Percentiles rank a stretch among this genome's conserved stretches.
phyloP scores from a whole-genome alignment of 2,329 filamentous ascomycete species.

The Capronia coronata region DNA sequence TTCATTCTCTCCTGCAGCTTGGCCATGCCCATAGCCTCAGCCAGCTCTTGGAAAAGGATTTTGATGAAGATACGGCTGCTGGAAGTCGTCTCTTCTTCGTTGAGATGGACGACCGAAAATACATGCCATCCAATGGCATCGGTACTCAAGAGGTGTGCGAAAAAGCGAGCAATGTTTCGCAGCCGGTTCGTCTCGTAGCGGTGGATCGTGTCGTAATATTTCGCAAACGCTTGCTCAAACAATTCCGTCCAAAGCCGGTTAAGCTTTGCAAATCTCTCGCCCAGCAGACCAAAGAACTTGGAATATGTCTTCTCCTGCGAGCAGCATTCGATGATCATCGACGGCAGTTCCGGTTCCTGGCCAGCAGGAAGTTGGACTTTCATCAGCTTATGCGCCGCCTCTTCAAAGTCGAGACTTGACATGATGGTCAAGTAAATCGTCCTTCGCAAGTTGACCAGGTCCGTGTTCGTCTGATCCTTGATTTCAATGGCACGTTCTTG shows the following conservation, averaged over 20 bases:
- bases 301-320: constrained; percentile 95
- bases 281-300: constrained; percentile 93
- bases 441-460: constrained; percentile 84
- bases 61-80: constrained; percentile 98
- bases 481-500: constrained; percentile 85
- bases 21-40: constrained; percentile 76
- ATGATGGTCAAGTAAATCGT: constrained; percentile 98
- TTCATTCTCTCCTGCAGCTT: constrained; percentile 69
- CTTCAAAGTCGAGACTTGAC: constrained; percentile 92
- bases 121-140: constrained; percentile 92
- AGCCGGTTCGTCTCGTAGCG: constrained; percentile 93
- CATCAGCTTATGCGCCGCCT: constrained; percentile 95
- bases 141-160: constrained; percentile 80
- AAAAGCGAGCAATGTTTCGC: constrained; percentile 90
- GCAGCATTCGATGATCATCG: constrained; percentile 96
- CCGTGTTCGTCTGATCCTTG: constrained; percentile 94
- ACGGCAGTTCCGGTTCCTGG: constrained; percentile 81
- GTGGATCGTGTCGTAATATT: constrained; percentile 97
- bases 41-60: constrained; percentile 88
- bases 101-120: constrained; percentile 75
- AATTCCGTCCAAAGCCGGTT: constrained; percentile 91
- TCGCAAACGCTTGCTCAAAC: constrained; percentile 81
- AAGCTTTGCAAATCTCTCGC: constrained; percentile 90
- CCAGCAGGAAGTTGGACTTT: constrained; percentile 82
- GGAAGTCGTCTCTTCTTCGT: constrained; percentile 93